Evolutionary conservation across 108 stramenopile genomes (phyloP), one percentile per base, ranked within the genome.

Genomic region (Seminavis robusta): DNA sequence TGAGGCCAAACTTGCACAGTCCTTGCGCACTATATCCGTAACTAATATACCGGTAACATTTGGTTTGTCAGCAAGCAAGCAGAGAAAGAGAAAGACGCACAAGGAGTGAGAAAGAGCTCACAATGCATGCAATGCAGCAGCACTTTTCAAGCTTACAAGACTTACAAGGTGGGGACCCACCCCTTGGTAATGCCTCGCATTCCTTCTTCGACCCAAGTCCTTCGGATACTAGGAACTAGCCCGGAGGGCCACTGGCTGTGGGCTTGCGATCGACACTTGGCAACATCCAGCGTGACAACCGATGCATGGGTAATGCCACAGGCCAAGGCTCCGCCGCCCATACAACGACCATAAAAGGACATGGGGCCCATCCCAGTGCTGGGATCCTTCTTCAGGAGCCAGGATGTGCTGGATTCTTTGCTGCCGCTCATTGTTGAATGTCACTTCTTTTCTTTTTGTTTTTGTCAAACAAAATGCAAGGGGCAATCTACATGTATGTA

Each of bases 1-100:
- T 68, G 45, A 63, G 42, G 25, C 43, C 50, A 31, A 62, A 73
- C 31, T 73, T 73, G 54, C 10, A 19, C 44, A 45, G 16, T 17
- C 44, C 44, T 11, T 37, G 36, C 11, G 36, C 36, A 37, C 13
- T 9, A 37, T 9, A 9, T 13, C 11, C 9, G 10, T 37, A 37
- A 11, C 9, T 9, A 37, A 37, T 11, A 37, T 37, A 13, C 13
- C 36, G 9, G 36, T 13, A 13, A n/a, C n/a, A n/a, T n/a, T n/a
- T n/a, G n/a, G n/a, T n/a, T n/a, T n/a, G n/a, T n/a, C n/a, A n/a
- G n/a, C n/a, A n/a, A n/a, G n/a, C n/a, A n/a, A n/a, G n/a, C n/a
- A n/a, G n/a, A n/a, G n/a, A n/a, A n/a, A n/a, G n/a, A n/a, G n/a
- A n/a, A n/a, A n/a, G n/a, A n/a, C n/a, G n/a, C n/a, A n/a, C n/a